Conservation (phyloP, 2,329 filamentous ascomycete genomes). For the Alternaria sp. region DNA sequence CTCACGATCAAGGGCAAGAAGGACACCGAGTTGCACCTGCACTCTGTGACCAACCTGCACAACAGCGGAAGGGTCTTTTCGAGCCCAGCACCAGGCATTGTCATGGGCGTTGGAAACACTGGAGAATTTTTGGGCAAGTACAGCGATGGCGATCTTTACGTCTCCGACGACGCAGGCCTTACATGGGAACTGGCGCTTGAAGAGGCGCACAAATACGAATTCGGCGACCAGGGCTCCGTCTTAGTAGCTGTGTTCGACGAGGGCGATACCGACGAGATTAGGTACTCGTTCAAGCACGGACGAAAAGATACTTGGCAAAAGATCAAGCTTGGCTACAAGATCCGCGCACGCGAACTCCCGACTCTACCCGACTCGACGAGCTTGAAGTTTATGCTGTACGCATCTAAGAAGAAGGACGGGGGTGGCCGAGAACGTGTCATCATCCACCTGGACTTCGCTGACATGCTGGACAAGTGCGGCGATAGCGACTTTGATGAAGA, state of each 20-base stretch:
- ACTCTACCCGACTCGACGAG: conserved; percentile 93
- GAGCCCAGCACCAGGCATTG: conserved; percentile 87
- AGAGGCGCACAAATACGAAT: conserved; percentile 93
- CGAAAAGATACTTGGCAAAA: conserved; percentile 73
- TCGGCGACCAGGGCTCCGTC: conserved; percentile 91
- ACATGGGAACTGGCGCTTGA: conserved; percentile 80
- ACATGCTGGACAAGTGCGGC: conserved; percentile 79
- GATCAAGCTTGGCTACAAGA: conserved; percentile 72
- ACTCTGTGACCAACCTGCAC: conserved; percentile 85
- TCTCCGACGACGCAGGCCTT: conserved; percentile 89
- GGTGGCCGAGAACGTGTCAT: conserved; percentile 67
- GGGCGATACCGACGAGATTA: conserved; percentile 67
- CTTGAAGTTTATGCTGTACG: conserved; percentile 85
- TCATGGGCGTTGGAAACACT: conserved; percentile 94
- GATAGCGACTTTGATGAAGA: conserved; percentile 76
- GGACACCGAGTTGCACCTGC: conserved; percentile 78
- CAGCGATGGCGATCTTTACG: conserved; percentile 78
- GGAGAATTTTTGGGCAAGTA: conserved; percentile 77
- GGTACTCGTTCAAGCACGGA: conserved; percentile 90
- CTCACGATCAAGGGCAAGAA: conserved; percentile 72
- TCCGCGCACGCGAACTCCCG: conserved; percentile 77
- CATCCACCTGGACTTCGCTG: conserved; percentile 83
- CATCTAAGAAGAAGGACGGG: conserved; percentile 54
- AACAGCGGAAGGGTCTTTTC: conserved; percentile 91
- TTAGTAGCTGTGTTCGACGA: conserved; percentile 81